Evolutionary conservation across 1,284 basidiomycete species (phyloP), one percentile per base, ranked within the genome.

Genomic region (Sanghuangporus weigelae): DNA sequence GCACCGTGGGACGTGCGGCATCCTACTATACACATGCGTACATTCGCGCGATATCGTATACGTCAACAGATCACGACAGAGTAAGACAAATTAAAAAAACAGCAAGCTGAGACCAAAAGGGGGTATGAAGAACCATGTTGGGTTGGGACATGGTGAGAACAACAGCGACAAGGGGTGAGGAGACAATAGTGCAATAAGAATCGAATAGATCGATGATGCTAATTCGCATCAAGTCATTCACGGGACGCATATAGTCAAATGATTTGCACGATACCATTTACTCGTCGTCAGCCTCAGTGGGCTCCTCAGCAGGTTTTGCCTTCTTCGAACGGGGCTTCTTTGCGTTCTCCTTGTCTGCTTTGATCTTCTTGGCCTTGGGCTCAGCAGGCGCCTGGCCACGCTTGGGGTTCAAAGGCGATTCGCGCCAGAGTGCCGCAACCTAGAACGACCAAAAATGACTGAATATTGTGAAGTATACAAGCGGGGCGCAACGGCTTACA

Each of bases 331-430:
- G 38, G 59, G 68, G 69, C 40, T 60, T 62, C 63, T 68, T 67
- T 42, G 62, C 54, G 53, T 67, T 55, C 54, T 70, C 67, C 62
- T 71, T 71, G 70, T 71, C 66, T 64, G 44, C 68, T 56, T 72
- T 74, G 62, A 79, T 77, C 31, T 62, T 63, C 36, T 54, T 62
- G n/a, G 67, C 49, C 51, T 63, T 67, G 40, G 72, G 74, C 44
- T 75, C 42, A 60, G 77, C 80, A 48, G 76, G 70, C 19, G 76
- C 77, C 63, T 83, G 76, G 12, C 83, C 84, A 42, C 82, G 78
- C 64, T 83, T 85, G 1, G 84, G 84, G 68, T 86, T 85, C 68
- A 85, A 83, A 1, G 81, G 81, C 0, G 83, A 77, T 62, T 84
- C 78, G 55, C 73, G 77, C 84, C 84, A 86, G 64, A 81, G 61